Percentiles rank a stretch among this genome's conserved stretches.
Conservation (phyloP, 1,284 basidiomycete genomes). For the Tetrapyrgos nigripes region DNA sequence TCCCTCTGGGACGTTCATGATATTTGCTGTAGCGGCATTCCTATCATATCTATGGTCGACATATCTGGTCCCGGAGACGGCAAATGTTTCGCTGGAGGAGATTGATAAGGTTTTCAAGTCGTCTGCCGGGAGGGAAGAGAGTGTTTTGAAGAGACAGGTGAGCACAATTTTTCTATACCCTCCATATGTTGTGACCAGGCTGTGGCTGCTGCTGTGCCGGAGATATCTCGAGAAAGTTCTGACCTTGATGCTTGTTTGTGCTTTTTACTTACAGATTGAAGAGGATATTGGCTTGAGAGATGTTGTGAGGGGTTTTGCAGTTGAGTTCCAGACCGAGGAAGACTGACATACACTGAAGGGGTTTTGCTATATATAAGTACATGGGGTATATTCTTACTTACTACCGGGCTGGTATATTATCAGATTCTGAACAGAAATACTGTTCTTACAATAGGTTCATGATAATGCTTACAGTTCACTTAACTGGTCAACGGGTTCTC, state of each 20-base stretch:
- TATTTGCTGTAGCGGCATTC: constrained; percentile 71
- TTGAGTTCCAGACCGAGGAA: too few relatives aligned
- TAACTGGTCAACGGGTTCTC: too few relatives aligned
- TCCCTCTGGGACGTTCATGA: constrained; percentile 67
- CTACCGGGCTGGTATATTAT: too few relatives aligned
- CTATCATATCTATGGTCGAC: constrained; percentile 73
- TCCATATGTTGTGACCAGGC: background rate
- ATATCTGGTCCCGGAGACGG: constrained; percentile 76
- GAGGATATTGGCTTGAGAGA: constrained; percentile 25
- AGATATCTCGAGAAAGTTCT: too few relatives aligned
- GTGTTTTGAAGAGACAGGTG: constrained; percentile 54
- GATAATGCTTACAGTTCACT: too few relatives aligned
- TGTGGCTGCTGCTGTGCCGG: background rate
- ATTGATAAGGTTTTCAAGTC: constrained; percentile 73
- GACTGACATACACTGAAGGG: too few relatives aligned
- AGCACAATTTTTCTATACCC: constrained; percentile 15
- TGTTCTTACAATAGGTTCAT: too few relatives aligned
- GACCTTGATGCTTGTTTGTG: background rate
- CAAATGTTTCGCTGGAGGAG: constrained; percentile 77
- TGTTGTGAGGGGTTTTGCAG: constrained; percentile 14
- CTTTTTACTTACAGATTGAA: constrained; percentile 21
- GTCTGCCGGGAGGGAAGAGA: constrained; percentile 62
- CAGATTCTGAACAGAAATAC: too few relatives aligned
- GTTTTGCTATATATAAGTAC: too few relatives aligned
- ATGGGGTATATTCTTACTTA: too few relatives aligned